These are phyloP conservation scores for Aspergillus sp. DNA, from an alignment of 2,329 filamentous ascomycete species.

Conservation along the genomic window DNA sequence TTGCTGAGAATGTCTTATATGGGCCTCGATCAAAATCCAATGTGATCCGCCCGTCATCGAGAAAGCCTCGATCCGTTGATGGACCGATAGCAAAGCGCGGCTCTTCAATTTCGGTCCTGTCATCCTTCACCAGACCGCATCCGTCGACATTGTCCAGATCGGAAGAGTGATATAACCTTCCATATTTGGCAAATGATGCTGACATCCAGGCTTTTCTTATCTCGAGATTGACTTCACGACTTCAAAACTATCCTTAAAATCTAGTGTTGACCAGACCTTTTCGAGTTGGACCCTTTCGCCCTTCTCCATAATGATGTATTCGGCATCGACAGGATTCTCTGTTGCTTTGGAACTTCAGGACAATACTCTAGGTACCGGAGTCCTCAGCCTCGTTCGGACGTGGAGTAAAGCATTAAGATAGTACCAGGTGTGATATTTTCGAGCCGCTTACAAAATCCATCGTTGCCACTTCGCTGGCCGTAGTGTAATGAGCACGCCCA, in stretches of 20 bases:
- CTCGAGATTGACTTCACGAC: conserved; percentile 24
- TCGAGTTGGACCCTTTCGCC: conserved; percentile 27
- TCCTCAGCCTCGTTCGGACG: conserved; percentile 13
- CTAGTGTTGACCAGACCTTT: conserved; percentile 29
- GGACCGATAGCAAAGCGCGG: conserved; percentile 38
- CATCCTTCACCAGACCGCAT: conserved; percentile 16
- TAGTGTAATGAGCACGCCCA: conserved; percentile 14
- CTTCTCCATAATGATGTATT: conserved; percentile 18
- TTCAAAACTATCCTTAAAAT: conserved; percentile 24
- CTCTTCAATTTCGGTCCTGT: conserved; percentile 20
- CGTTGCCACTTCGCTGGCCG: conserved; percentile 22
- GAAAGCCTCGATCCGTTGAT: conserved; percentile 29
- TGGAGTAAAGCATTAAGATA: conserved; percentile 13
- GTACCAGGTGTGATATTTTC: background rate
- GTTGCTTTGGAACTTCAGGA: conserved; percentile 12
- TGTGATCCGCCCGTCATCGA: conserved; percentile 30
- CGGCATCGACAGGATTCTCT: conserved; percentile 5
- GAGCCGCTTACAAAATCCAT: conserved; percentile 18
- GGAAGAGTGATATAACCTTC: conserved; percentile 28
- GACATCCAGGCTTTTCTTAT: conserved; percentile 32
- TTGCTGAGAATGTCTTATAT: conserved; percentile 5
- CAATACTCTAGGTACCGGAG: conserved; percentile 13
- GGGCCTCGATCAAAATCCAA: conserved; percentile 13
- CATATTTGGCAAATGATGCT: conserved; percentile 25
- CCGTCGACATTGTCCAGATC: conserved; percentile 21